These are phyloP conservation scores for Aureobasidium sp. DNA, from an alignment of 2,329 filamentous ascomycete genomes.

Conservation along the genomic window DNA sequence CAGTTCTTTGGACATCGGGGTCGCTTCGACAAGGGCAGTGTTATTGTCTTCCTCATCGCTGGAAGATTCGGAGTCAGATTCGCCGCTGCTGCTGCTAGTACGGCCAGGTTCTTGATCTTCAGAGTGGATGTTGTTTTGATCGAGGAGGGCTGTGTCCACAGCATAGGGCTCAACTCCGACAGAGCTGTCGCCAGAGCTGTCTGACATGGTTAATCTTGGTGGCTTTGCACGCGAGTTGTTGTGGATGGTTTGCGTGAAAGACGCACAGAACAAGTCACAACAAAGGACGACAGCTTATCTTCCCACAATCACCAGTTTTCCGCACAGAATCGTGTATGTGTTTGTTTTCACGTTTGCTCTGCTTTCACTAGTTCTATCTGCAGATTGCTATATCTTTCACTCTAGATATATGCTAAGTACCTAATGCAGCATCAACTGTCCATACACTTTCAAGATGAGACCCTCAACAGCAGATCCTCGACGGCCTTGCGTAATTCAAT, in stretches of 20 bases:
- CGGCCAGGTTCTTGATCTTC: background rate
- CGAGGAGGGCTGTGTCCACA: background rate
- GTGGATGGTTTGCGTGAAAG: too few species aligned
- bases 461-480: background rate
- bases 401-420: too few species aligned
- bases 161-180: too few species aligned
- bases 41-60: background rate
- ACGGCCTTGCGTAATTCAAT: conserved; percentile 1
- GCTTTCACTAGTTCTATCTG: too few species aligned
- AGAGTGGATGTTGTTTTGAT: background rate
- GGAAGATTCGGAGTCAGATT: background rate
- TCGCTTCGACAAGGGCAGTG: background rate
- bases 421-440: too few species aligned
- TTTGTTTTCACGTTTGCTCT: too few species aligned
- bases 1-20: background rate
- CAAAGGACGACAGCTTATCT: too few species aligned
- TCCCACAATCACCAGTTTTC: too few species aligned
- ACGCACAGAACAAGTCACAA: too few species aligned
- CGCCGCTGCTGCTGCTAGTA: background rate
- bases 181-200: background rate
- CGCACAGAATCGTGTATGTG: too few species aligned
- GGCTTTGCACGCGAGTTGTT: too few species aligned
- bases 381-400: too few species aligned
- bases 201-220: background rate
- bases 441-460: background rate